Base-by-base conservation (phyloP, 495 filamentous ascomycete species). In the Xylaria castorea region DNA sequence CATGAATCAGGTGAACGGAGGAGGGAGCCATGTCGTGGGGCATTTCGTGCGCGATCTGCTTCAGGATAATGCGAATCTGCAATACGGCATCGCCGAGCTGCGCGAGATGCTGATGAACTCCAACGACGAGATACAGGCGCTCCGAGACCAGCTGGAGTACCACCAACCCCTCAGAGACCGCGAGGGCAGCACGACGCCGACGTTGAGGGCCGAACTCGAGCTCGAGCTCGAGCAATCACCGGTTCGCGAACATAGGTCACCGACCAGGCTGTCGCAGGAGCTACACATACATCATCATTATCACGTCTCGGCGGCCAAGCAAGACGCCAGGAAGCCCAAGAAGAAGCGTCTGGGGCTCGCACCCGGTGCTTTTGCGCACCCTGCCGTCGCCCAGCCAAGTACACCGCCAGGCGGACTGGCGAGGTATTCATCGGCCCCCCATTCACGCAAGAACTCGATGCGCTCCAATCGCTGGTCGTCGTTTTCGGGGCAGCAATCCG, bases 1-100 rank as follows among this genome's bases (percentile, higher is more conserved):
- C 27, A 77, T 90, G 71, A 85, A 86, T 7, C 87, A 87, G 12
- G 85, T 85, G 36, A 85, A 86, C 60, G 74, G 75, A 40, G 74
- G 75, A 40, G 86, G 88, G 8, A 87, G 87, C 48, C 88, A 81
- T 68, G 93, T 97, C 18, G 92, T 98, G 9, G 94, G 93, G 44
- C 92, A 94, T 76, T 98, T 99, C 72, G 95, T 99, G 68, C 94
- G 94, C 77, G 95, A 98, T 76, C 94, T 99, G 58, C 82, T 99
- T 46, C 92, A 97, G 77, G 95, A 99, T 78, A 99, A 99, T 78
- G 93, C 93, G 18, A 97, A 94, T 74, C 84, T 99, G 62, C 95
- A 98, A 78, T 86, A 94, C 67, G 94, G 92, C 16, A 95, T 97
- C 62, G 89, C 93, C 68, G 95, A 99, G 80, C 83, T 99, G 44